Evolutionary conservation across 306 rosid genomes (phyloP), one percentile per base, ranked within the genome.

Genomic region (Cicer chorassanicum): DNA sequence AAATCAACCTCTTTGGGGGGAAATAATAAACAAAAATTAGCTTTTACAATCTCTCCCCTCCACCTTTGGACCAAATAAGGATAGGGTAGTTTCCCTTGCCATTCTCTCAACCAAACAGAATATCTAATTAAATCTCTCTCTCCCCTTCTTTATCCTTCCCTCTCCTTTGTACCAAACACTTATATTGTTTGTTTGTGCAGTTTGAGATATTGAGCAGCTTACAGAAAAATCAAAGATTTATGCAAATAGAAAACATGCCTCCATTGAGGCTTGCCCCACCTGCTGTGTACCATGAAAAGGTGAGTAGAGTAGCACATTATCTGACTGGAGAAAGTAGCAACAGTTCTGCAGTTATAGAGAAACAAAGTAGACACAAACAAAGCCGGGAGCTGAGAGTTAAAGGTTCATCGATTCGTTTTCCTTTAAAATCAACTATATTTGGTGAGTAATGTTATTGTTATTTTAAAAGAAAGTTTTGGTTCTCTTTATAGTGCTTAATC

Each of bases 231-330:
- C 88, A 85, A 73, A 88, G 90, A 70, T 82, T 90, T 67, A 87
- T 86, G n/a, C 96, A 90, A 84, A 76, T 92, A 62, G 99, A 94
- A 72, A 89, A 79, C 85, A 71, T 90, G 81, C 92, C 96, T 80
- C 99, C 77, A 48, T 62, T 92, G 85, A 87, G 88, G 86, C 98
- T 94, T 64, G 91, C 99, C 43, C 97, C 99, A 1, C 97, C 96
- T 13, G 90, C 99, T 62, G 83, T 94, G 15, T 91, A 94, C 82
- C 99, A 92, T 78, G 99, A 92, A 71, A 94, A 92, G 87, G 96
- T 94, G 36, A 88, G 49, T 76, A 89, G 77, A 75, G 91, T 90
- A 67, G 65, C 79, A 38, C 79, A 81, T 81, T 75, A 83, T 76
- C 48, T 82, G 76, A 66, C 83, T 0, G 98, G 91, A 10, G 96